Evolutionary conservation across 108 stramenopile species (phyloP), one percentile per base, ranked within the genome.

Genomic region (Fistulifera solaris): DNA sequence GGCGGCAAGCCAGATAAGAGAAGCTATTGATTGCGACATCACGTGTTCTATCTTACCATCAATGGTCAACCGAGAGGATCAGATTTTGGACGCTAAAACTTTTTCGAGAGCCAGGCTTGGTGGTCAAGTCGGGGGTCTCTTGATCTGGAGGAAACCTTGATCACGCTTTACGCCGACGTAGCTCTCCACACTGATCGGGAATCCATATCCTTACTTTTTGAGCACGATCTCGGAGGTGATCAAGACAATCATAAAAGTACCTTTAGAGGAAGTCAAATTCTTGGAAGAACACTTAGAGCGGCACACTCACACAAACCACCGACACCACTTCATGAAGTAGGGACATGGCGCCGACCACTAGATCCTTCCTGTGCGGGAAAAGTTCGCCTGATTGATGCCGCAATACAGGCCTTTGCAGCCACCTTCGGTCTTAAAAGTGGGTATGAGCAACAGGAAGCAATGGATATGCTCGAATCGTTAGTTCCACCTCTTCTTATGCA

Each of bases 381-480:
- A 59, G 72, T 87, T 28, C 79, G 92, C 14, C 74, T 93, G 44
- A 56, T 89, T 7, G 87, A 93, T 72, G 76, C 84, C 21, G 66
- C 81, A 40, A 76, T 93, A 18, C 87, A 89, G 52, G 80, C 83
- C 10, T 93, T 89, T 60, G 73, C 87, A 1, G 81, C 92, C 2
- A 88, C 87, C 21, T 93, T 93, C 63, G 79, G 83, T 14, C 63
- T 89, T 14, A 85, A 87, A 51, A 78, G 85, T 67, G 73, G 80
- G 14, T 66, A 74, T 28, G 83, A 84, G 38, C 92, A 93, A 55
- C 73, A 75, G 19, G 60, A 70, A 24, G 87, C 87, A 14, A 62
- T 88, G 54, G 50, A 63, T 14, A 76, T 86, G 64, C 72, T 93
- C 1, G 81, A 81, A 52, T 28, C 27, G 13, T 27, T 52, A 21